phyloP scores from a whole-genome alignment of 2,329 filamentous ascomycete genomes.

The Seiridium cupressi region DNA sequence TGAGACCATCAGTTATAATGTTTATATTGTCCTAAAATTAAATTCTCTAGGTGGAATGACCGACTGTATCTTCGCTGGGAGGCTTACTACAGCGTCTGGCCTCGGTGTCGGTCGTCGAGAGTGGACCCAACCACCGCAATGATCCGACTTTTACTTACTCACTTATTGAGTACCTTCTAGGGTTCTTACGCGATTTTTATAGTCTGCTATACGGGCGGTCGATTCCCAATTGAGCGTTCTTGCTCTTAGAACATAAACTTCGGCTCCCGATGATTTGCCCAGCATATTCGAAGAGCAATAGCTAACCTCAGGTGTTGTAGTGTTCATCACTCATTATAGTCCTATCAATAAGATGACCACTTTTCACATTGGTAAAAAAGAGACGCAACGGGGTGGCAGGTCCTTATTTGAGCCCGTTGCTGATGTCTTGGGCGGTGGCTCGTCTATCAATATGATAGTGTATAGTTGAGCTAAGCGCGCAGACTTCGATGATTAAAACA shows the following conservation, averaged over 20 bases:
- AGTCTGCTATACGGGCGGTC: too few relatives aligned
- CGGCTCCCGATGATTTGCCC: too few relatives aligned
- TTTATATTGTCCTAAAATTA: background rate
- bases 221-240: too few relatives aligned
- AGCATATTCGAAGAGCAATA: too few relatives aligned
- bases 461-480: slow-evolving; percentile 30
- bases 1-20: background rate
- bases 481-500: slow-evolving; percentile 30
- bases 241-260: too few relatives aligned
- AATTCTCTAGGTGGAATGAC: slow-evolving; percentile 4
- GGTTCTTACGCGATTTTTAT: too few relatives aligned
- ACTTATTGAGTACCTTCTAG: slow-evolving; percentile 20
- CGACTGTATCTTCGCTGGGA: slow-evolving; percentile 8
- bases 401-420: slow-evolving; percentile 37
- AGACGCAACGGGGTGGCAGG: slow-evolving; percentile 40
- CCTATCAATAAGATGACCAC: slow-evolving; percentile 41
- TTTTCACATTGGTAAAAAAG: slow-evolving; percentile 42
- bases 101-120: slow-evolving; percentile 8
- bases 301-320: too few relatives aligned
- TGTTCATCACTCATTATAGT: slow-evolving; percentile 46
- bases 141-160: slow-evolving; percentile 33
- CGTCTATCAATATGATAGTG: slow-evolving; percentile 49
- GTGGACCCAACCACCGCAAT: slow-evolving; percentile 9
- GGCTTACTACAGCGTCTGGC: slow-evolving; percentile 8
- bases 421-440: slow-evolving; percentile 53